Percentiles rank a stretch among this genome's conserved stretches.
Evolutionary conservation across 306 rosid species (phyloP).

Genomic region (Corylus americana): DNA sequence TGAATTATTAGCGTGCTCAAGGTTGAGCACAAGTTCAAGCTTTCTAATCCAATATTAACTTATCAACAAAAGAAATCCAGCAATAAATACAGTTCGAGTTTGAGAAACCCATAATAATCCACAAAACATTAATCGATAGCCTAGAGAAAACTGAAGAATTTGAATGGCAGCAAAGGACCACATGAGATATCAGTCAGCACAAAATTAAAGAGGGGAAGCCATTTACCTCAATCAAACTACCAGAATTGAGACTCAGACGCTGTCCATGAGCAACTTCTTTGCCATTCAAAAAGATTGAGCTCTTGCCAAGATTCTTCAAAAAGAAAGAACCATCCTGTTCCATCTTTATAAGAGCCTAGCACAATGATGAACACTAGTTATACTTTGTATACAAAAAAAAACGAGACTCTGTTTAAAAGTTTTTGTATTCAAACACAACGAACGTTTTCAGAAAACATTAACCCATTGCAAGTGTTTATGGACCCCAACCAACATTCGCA

Average conservation of each 20-base stretch:
- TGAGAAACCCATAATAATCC: not conserved
- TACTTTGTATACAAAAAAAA: slow-evolving; percentile 10
- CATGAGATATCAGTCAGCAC: not conserved
- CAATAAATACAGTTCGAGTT: not conserved
- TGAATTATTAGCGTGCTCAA: slow-evolving; percentile 1
- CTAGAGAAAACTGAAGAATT: not conserved
- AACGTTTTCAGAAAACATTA: slow-evolving; percentile 9
- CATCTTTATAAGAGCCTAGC: slow-evolving; percentile 79
- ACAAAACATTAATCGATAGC: not conserved
- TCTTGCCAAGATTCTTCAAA: slow-evolving; percentile 69
- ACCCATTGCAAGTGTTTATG: slow-evolving; percentile 12
- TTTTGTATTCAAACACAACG: slow-evolving; percentile 1
- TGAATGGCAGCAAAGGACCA: not conserved
- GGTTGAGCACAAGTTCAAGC: slow-evolving; percentile 4
- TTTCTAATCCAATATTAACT: slow-evolving; percentile 3
- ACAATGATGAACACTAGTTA: slow-evolving; percentile 23
- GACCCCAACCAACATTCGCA: slow-evolving; percentile 3
- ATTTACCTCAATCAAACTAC: slow-evolving; percentile 75
- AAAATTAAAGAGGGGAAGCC: slow-evolving; percentile 25
- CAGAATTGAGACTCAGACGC: slow-evolving; percentile 41
- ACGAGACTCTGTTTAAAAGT: too few relatives aligned
- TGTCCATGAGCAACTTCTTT: slow-evolving; percentile 62
- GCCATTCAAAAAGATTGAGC: slow-evolving; percentile 73
- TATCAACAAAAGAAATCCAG: not conserved
- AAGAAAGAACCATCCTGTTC: slow-evolving; percentile 68